Conservation (phyloP, 495 filamentous ascomycete genomes). For the Penicillium angulare region DNA sequence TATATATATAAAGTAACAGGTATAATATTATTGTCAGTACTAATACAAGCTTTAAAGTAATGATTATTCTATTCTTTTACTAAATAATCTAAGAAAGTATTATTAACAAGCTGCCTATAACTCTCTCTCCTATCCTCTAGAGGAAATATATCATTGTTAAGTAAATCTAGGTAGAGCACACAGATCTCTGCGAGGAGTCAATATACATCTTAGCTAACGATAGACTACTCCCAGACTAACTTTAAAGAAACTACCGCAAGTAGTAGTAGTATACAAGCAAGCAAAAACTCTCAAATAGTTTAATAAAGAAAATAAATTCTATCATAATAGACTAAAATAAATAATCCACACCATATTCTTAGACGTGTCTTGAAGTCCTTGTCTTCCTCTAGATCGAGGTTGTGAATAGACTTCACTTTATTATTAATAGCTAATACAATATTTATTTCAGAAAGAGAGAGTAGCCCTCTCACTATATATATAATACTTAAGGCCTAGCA, state of each 20-base stretch:
- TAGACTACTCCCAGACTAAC: slow-evolving; percentile 19
- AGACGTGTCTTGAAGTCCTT: slow-evolving; percentile 22
- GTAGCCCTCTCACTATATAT: slow-evolving; percentile 31
- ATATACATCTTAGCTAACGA: slow-evolving; percentile 22
- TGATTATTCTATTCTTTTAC: background rate
- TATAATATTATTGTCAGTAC: background rate
- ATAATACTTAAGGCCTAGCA: slow-evolving; percentile 34
- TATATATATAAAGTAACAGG: background rate
- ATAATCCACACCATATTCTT: slow-evolving; percentile 36
- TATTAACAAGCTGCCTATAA: background rate
- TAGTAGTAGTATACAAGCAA: slow-evolving; percentile 9
- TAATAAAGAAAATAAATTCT: slow-evolving; percentile 42
- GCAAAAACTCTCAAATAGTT: slow-evolving; percentile 39
- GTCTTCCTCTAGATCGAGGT: slow-evolving; percentile 23
- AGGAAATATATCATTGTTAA: background rate
- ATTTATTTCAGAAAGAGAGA: slow-evolving; percentile 42
- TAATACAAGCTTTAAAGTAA: background rate
- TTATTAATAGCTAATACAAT: slow-evolving; percentile 29
- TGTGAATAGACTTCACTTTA: slow-evolving; percentile 12
- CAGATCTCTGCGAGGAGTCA: slow-evolving; percentile 34
- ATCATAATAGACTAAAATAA: slow-evolving; percentile 30
- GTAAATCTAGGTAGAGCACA: slow-evolving; percentile 24
- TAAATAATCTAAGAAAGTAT: background rate
- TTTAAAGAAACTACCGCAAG: background rate
- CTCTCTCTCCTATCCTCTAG: background rate